Conservation (phyloP, 306 rosid species). For the Vigna hirtella region DNA sequence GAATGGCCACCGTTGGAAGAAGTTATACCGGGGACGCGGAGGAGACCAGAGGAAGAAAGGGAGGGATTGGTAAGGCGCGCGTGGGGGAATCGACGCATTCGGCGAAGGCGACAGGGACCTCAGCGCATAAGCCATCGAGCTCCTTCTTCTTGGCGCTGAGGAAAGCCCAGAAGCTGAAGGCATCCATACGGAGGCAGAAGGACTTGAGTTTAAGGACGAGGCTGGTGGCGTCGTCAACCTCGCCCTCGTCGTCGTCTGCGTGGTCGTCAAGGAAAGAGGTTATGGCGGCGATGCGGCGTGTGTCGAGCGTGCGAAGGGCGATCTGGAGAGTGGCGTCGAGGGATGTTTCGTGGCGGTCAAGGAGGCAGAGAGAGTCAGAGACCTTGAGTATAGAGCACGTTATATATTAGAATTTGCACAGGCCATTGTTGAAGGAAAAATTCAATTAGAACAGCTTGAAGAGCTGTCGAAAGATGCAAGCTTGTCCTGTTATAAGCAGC, state of each 20-base stretch:
- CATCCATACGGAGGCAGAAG: conserved; percentile 77
- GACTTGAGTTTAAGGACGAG: conserved; percentile 65
- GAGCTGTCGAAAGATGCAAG: conserved; percentile 49
- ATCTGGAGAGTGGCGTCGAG: conserved; percentile 73
- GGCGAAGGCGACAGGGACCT: too few relatives aligned
- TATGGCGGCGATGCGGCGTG: conserved; percentile 63
- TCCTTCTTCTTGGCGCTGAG: conserved; percentile 68
- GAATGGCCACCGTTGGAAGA: too few relatives aligned
- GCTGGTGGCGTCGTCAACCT: conserved; percentile 83
- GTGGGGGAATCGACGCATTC: too few relatives aligned
- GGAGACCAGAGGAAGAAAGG: too few relatives aligned
- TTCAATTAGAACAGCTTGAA: conserved; percentile 55
- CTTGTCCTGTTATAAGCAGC: conserved; percentile 43
- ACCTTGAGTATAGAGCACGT: conserved; percentile 60
- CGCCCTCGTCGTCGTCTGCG: conserved; percentile 25
- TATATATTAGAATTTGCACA: conserved; percentile 54
- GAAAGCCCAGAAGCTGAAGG: conserved; percentile 77
- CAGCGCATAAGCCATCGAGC: too few relatives aligned
- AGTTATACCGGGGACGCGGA: too few relatives aligned
- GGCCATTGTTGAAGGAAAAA: conserved; percentile 54
- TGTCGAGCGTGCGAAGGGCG: conserved; percentile 73
- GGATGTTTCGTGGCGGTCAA: conserved; percentile 79
- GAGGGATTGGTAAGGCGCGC: too few relatives aligned
- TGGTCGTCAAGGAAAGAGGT: conserved; percentile 25
- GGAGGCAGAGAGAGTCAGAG: conserved; percentile 65